Evolutionary conservation across 805 yeast genomes (phyloP).

Genomic region (Yamadazyma sp.): DNA sequence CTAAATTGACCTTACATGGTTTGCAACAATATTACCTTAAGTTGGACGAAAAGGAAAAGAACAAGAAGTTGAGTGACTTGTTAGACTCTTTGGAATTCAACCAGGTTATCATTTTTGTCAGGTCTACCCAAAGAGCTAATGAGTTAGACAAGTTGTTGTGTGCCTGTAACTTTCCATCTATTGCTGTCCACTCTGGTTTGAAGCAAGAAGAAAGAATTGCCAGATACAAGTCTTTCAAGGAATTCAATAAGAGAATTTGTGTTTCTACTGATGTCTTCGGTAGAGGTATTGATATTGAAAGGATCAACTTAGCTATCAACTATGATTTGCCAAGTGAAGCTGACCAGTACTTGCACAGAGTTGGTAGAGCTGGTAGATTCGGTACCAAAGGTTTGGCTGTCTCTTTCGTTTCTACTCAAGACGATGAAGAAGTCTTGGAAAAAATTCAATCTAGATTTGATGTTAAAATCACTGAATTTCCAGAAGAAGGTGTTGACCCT

Average conservation of each 20-base stretch:
- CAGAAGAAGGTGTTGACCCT: conserved; percentile 97
- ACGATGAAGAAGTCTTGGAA: conserved; percentile 85
- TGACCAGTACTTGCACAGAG: conserved; percentile 98
- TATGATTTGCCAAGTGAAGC: conserved; percentile 96
- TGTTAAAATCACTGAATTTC: conserved; percentile 91
- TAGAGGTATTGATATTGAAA: conserved; percentile 99
- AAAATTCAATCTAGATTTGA: conserved; percentile 97
- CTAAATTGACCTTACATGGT: conserved; percentile 96
- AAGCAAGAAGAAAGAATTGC: conserved; percentile 98
- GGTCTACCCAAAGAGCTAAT: conserved; percentile 86
- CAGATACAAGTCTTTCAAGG: conserved; percentile 93
- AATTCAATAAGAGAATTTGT: conserved; percentile 97
- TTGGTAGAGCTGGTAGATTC: conserved; percentile 99
- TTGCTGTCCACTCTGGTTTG: conserved; percentile 93
- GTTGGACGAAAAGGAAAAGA: conserved; percentile 87
- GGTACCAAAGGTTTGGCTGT: conserved; percentile 98
- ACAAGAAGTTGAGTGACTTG: conserved; percentile 86
- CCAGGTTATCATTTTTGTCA: conserved; percentile 96
- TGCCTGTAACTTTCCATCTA: conserved; percentile 94
- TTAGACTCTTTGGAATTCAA: conserved; percentile 94
- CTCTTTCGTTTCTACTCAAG: conserved; percentile 81
- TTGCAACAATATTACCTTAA: conserved; percentile 94
- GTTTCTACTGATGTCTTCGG: conserved; percentile 98
- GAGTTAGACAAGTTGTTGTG: conserved; percentile 85
- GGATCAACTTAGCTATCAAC: conserved; percentile 96